phyloP scores from a whole-genome alignment of 345 rosid species.

The Hypericum perforatum region DNA sequence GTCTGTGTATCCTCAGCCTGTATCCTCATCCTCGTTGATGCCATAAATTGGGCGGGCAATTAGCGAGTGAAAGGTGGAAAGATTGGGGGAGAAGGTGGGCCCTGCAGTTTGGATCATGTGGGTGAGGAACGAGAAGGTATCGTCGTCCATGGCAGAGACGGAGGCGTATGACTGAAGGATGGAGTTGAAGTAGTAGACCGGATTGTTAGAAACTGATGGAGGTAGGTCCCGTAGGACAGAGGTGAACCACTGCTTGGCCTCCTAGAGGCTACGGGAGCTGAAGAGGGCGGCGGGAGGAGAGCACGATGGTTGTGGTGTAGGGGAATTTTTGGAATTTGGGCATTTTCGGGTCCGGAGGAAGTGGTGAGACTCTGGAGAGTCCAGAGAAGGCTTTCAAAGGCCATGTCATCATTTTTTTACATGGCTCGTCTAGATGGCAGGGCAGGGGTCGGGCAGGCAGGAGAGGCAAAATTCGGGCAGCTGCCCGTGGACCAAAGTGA shows the following conservation, averaged over 20 bases:
- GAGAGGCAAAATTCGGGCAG: no score
- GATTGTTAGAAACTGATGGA: no score
- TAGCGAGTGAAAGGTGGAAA: conserved; percentile 50
- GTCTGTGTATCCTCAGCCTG: no score
- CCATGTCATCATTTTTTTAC: no score
- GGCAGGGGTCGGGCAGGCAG: no score
- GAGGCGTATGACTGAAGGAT: conserved; percentile 68
- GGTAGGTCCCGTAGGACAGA: conserved; percentile 29
- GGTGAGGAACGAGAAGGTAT: conserved; percentile 52
- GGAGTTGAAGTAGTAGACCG: conserved; percentile 48
- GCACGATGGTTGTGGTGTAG: background rate
- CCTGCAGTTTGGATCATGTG: conserved; percentile 42
- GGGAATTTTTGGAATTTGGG: conserved; percentile 12
- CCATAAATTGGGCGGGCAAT: conserved; percentile 47
- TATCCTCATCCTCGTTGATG: conserved; percentile 33
- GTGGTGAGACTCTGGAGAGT: no score
- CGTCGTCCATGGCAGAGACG: conserved; percentile 44
- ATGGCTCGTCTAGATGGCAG: no score
- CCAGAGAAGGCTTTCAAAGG: no score
- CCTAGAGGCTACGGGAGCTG: conserved; percentile 43
- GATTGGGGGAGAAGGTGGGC: conserved; percentile 56
- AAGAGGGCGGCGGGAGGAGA: conserved; percentile 13
- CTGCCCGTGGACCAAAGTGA: no score
- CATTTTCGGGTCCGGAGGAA: conserved; percentile 7
- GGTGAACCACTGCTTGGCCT: conserved; percentile 49